Evolutionary conservation across 192 early-diverging fungal genomes (phyloP), one percentile per base, ranked within the genome.

Genomic region (Coemansia furcata): DNA sequence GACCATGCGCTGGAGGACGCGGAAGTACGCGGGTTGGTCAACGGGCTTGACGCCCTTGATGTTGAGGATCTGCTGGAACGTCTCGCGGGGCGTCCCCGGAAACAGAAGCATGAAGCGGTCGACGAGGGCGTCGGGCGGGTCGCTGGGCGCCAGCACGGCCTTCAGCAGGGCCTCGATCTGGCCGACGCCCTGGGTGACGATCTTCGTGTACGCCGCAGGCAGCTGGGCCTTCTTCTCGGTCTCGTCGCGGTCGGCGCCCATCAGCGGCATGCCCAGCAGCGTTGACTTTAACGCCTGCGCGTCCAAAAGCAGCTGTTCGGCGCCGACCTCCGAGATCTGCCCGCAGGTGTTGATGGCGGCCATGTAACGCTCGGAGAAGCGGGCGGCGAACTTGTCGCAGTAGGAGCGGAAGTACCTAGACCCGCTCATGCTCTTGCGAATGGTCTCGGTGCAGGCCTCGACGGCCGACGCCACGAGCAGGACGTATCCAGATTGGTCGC

Each of bases 281-380:
- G 88, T 81, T 0, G 92, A 92, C 67, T 97, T 98, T 36, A 99
- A 78, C 6, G 95, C 89, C 67, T 98, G 93, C 17, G 91, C 96
- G 80, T 99, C 97, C 12, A 99, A 77, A 2, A 99, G 83, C 80
- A 98, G 84, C 74, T 99, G 97, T 66, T 99, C 97, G 6, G 96
- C 96, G 26, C 96, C 97, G 47, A 95, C 88, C 82, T 97, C 95
- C 1, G 93, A 93, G 7, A 98, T 91, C 3, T 89, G 90, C 58
- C 86, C 86, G 73, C 93, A 96, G 19, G 82, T 77, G 26, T 84
- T 87, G 36, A 99, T 87, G 50, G 88, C 92, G 2, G 73, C 82
- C 40, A 88, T 70, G 68, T 91, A 93, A 40, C 86, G 86, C 1
- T 80, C 83, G 3, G 93, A 72, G 68, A 97, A 88, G 0, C 92